Evolutionary conservation across 202 grass and related monocot genomes (phyloP).

Genomic region (Brachypodium distachyon): DNA sequence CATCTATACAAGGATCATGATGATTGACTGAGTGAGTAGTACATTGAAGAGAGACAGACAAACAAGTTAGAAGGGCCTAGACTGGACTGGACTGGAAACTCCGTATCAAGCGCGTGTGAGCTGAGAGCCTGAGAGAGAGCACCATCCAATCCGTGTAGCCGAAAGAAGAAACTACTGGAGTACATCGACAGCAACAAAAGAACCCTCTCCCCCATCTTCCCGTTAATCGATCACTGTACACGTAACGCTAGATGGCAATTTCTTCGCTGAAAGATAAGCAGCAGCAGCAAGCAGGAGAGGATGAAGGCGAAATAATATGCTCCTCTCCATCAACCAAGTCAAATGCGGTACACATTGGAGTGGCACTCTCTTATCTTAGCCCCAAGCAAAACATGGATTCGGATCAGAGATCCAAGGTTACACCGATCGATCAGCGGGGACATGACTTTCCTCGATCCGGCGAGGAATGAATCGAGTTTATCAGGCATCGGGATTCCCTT

Average conservation of each 20-base stretch:
- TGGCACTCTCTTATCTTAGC: background rate
- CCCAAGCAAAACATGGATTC: background rate
- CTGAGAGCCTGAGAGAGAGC: background rate
- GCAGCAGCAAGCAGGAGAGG: background rate
- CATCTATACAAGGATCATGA: slow-evolving; percentile 4
- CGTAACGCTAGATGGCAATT: slow-evolving; percentile 20
- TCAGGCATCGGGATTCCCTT: background rate
- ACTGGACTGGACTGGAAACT: too few relatives aligned
- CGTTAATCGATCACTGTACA: slow-evolving; percentile 34
- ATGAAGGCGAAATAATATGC: slow-evolving; percentile 36
- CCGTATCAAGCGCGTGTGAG: too few relatives aligned
- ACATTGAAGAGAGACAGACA: background rate
- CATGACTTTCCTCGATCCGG: background rate
- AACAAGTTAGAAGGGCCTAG: background rate
- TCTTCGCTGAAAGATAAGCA: background rate
- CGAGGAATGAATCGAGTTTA: slow-evolving; percentile 13
- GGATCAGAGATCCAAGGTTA: background rate
- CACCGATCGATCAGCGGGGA: background rate
- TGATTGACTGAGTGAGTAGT: background rate
- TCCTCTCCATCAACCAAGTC: slow-evolving; percentile 28
- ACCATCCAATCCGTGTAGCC: slow-evolving; percentile 11
- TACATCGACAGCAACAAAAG: slow-evolving; percentile 25
- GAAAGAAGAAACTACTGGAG: background rate
- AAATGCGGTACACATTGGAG: background rate
- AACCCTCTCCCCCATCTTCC: background rate